These are phyloP conservation scores for Fonsecaea nubica DNA, from an alignment of 2,329 filamentous ascomycete species.

Conservation along the genomic window DNA sequence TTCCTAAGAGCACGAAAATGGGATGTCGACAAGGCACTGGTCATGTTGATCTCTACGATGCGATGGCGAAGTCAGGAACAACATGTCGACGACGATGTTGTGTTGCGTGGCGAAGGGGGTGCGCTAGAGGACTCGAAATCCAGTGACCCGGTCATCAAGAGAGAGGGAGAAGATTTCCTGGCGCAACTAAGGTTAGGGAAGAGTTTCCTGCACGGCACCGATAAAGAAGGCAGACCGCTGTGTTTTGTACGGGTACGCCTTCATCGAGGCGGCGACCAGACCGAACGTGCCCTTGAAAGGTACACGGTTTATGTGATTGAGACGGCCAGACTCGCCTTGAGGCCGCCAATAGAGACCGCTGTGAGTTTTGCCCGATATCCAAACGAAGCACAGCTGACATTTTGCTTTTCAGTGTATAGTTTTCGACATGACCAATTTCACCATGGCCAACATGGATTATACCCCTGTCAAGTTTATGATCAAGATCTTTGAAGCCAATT, in stretches of 20 bases:
- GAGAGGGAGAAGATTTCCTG: slow-evolving; percentile 77
- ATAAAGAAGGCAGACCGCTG: slow-evolving; percentile 83
- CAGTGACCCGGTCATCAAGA: slow-evolving; percentile 67
- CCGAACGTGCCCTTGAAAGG: slow-evolving; percentile 78
- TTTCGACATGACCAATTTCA: slow-evolving; percentile 96
- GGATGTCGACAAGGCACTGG: slow-evolving; percentile 89
- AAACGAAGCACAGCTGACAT: not conserved
- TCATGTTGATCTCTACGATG: slow-evolving; percentile 95
- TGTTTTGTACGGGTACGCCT: slow-evolving; percentile 83
- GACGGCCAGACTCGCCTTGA: slow-evolving; percentile 83
- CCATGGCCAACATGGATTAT: slow-evolving; percentile 97
- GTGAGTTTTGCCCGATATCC: slow-evolving; percentile 61
- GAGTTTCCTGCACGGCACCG: slow-evolving; percentile 86
- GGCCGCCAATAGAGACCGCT: slow-evolving; percentile 84
- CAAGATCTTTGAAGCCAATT: slow-evolving; percentile 98
- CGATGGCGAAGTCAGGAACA: slow-evolving; percentile 85
- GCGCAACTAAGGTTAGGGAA: slow-evolving; percentile 87
- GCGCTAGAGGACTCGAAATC: slow-evolving; percentile 68
- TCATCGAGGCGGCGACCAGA: slow-evolving; percentile 83
- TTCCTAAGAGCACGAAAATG: slow-evolving; percentile 92
- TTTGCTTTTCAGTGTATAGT: slow-evolving; percentile 71
- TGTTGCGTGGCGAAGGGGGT: slow-evolving; percentile 74
- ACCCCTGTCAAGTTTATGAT: slow-evolving; percentile 98
- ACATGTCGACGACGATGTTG: slow-evolving; percentile 87
- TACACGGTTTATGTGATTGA: slow-evolving; percentile 96